Conservation (phyloP, 2,329 filamentous ascomycete genomes). For the Cordyceps cicadae region DNA sequence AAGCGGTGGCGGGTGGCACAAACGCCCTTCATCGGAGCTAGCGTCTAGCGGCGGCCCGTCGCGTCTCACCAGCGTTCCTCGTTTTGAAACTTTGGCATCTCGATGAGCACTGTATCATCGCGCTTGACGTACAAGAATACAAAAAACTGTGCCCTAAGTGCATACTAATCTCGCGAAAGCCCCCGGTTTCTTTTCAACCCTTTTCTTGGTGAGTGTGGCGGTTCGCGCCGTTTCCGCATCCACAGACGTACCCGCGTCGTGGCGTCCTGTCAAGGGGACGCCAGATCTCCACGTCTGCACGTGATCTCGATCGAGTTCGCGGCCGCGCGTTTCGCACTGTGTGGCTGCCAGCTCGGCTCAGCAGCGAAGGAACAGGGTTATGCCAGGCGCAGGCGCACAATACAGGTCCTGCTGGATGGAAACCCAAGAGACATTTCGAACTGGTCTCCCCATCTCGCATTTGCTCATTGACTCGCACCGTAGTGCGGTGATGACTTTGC, state of each 20-base stretch:
- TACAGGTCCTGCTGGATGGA: neutral
- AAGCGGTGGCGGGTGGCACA: neutral
- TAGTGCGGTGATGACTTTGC: neutral
- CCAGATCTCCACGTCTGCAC: neutral
- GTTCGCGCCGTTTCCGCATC: neutral
- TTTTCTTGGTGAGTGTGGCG: neutral
- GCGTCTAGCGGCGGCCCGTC: neutral
- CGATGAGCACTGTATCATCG: neutral
- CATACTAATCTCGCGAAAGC: neutral
- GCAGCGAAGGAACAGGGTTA: neutral
- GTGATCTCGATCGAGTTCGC: neutral
- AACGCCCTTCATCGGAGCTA: neutral
- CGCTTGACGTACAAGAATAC: neutral
- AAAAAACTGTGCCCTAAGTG: neutral
- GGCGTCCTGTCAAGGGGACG: neutral
- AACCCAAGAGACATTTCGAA: too few relatives aligned
- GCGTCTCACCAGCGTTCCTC: slow-evolving; percentile 6
- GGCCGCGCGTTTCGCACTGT: neutral
- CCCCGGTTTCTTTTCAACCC: neutral
- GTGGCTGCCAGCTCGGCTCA: neutral
- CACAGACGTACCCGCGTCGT: neutral
- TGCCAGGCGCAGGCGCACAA: neutral
- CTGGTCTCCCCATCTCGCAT: neutral
- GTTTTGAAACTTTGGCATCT: neutral
- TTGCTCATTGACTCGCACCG: neutral